These are phyloP conservation scores for Aspergillus carbonarius DNA, from an alignment of 2,329 filamentous ascomycete genomes.

Conservation along the genomic window DNA sequence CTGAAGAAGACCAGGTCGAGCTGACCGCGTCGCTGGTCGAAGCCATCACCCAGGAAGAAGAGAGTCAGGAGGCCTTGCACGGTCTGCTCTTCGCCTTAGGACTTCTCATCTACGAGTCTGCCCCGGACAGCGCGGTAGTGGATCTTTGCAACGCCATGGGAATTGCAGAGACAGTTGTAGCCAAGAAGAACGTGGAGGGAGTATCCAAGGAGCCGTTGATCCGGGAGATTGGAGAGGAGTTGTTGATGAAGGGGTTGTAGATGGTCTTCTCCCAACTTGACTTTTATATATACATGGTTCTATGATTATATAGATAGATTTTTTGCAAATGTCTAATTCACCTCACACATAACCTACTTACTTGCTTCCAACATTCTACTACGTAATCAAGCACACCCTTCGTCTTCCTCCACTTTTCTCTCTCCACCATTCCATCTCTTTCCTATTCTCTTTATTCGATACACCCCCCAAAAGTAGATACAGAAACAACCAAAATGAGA, in stretches of 20 bases:
- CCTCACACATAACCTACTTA: too few relatives aligned
- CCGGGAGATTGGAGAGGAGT: slow-evolving; percentile 48
- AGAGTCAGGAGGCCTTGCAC: slow-evolving; percentile 67
- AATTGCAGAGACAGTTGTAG: slow-evolving; percentile 61
- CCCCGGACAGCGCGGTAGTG: slow-evolving; percentile 69
- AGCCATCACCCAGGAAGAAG: slow-evolving; percentile 58
- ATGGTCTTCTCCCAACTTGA: background rate
- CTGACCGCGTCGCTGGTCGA: slow-evolving; percentile 78
- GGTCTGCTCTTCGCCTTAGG: slow-evolving; percentile 76
- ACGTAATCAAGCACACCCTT: too few relatives aligned
- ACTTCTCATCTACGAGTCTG: slow-evolving; percentile 69
- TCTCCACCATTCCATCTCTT: too few relatives aligned
- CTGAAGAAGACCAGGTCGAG: slow-evolving; percentile 73
- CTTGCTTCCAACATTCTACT: too few relatives aligned
- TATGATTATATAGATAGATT: background rate
- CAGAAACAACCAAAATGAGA: too few relatives aligned
- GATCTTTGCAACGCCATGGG: slow-evolving; percentile 79
- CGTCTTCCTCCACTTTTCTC: too few relatives aligned
- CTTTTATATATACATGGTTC: background rate
- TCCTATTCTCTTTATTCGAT: too few relatives aligned
- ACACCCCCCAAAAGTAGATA: too few relatives aligned
- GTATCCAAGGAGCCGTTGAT: slow-evolving; percentile 53
- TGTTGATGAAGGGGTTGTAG: slow-evolving; percentile 42
- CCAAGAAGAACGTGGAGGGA: slow-evolving; percentile 50
- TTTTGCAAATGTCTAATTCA: too few relatives aligned